These are phyloP conservation scores for Antrodiella citrinella DNA, from an alignment of 768 basidiomycete species.

Conservation along the genomic window DNA sequence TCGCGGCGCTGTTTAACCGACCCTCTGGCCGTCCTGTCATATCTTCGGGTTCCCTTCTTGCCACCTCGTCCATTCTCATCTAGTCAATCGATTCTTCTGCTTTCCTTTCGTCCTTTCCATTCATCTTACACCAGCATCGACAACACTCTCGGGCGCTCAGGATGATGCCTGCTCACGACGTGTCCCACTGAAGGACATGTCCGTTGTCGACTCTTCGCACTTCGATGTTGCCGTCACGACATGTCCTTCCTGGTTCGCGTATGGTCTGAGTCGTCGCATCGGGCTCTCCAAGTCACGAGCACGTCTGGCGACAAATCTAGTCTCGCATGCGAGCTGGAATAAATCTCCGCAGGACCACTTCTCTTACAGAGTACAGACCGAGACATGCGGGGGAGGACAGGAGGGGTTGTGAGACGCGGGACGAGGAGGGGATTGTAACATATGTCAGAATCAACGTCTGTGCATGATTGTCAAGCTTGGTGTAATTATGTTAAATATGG, in stretches of 20 bases:
- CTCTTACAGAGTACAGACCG: slow-evolving; percentile 69
- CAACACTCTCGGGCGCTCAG: no score
- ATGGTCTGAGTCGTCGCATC: no score
- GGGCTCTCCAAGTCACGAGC: no score
- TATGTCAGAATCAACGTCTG: slow-evolving; percentile 89
- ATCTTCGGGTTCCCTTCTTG: not conserved
- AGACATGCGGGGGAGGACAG: slow-evolving; percentile 70
- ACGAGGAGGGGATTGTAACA: slow-evolving; percentile 82
- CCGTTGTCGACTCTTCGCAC: no score
- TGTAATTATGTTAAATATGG: not conserved
- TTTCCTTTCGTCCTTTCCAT: no score
- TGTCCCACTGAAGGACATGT: no score
- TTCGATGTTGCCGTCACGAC: no score
- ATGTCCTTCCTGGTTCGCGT: no score
- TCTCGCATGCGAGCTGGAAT: slow-evolving; percentile 92
- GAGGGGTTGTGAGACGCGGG: slow-evolving; percentile 38
- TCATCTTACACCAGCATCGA: no score
- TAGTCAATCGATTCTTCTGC: no score
- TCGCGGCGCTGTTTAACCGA: slow-evolving; percentile 76
- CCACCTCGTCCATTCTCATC: not conserved
- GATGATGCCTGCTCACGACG: no score
- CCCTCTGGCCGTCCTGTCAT: not conserved
- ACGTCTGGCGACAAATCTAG: no score
- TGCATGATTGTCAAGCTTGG: not conserved
- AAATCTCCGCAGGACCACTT: slow-evolving; percentile 79